phyloP scores from a whole-genome alignment of 352 stramenopile genomes.

The Phytopythium montanum region DNA sequence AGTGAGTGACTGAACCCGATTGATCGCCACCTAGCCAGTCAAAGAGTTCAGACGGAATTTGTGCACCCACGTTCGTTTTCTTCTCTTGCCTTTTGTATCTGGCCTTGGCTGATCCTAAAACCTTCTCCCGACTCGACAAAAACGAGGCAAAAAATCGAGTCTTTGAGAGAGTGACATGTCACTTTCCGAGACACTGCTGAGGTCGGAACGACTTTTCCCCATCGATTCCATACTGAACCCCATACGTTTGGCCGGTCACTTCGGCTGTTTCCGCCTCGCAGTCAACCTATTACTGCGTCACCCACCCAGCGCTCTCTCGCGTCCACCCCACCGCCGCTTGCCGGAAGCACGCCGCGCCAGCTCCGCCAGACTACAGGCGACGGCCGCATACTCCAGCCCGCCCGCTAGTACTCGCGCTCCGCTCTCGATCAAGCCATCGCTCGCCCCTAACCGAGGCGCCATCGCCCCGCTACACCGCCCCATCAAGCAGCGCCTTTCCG shows the following conservation, averaged over 20 bases:
- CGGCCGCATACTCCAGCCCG: not conserved
- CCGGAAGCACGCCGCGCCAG: not conserved
- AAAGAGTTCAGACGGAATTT: not conserved
- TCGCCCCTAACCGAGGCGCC: not conserved
- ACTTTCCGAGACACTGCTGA: not conserved
- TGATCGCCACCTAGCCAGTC: no score
- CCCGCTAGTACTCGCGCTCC: not conserved
- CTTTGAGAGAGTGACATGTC: not conserved
- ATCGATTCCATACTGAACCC: not conserved
- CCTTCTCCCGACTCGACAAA: not conserved
- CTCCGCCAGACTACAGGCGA: not conserved
- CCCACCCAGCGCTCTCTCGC: not conserved
- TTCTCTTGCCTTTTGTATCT: not conserved
- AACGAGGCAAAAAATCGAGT: not conserved
- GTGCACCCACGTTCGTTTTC: constrained; percentile 5
- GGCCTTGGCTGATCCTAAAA: not conserved
- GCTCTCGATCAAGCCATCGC: not conserved
- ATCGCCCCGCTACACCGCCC: not conserved
- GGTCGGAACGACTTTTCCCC: not conserved
- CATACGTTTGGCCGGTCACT: not conserved
- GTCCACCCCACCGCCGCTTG: not conserved
- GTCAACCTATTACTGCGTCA: constrained; percentile 4
- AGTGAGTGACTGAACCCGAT: no score
- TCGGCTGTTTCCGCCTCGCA: not conserved
- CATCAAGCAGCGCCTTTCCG: not conserved